Percentiles rank a stretch among this genome's conserved stretches.
Evolutionary conservation across 2,329 filamentous ascomycete genomes (phyloP).

Genomic region (Penicillium sp.): DNA sequence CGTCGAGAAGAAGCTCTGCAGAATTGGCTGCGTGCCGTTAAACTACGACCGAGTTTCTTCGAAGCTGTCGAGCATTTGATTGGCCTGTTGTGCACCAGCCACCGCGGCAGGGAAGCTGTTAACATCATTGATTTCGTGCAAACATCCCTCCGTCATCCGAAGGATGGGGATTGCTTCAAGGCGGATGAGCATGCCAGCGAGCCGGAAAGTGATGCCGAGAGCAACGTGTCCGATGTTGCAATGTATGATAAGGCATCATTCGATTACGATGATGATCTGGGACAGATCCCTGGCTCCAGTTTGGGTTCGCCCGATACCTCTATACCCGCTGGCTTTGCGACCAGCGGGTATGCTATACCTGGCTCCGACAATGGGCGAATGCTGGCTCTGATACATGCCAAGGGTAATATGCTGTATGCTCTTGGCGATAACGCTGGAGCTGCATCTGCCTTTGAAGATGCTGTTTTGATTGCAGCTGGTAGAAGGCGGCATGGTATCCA

Average conservation of each 20-base stretch:
- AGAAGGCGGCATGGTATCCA: conserved; percentile 70
- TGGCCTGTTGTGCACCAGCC: conserved; percentile 78
- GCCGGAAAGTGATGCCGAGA: conserved; percentile 60
- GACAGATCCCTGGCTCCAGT: conserved; percentile 32
- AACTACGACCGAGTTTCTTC: conserved; percentile 81
- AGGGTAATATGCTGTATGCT: conserved; percentile 97
- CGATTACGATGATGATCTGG: conserved; percentile 57
- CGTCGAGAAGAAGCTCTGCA: conserved; percentile 81
- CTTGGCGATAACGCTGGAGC: conserved; percentile 80
- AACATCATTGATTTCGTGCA: conserved; percentile 86
- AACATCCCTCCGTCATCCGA: conserved; percentile 63
- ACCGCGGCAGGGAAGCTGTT: conserved; percentile 82
- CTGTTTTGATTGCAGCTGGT: conserved; percentile 84
- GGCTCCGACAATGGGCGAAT: conserved; percentile 90
- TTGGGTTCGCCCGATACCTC: conserved; percentile 33
- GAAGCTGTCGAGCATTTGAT: conserved; percentile 95
- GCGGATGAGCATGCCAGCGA: conserved; percentile 62
- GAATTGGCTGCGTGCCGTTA: conserved; percentile 84
- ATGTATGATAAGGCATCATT: conserved; percentile 61
- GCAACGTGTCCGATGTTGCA: conserved; percentile 55
- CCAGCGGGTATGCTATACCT: conserved; percentile 82
- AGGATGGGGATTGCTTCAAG: conserved; percentile 53
- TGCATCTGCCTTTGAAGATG: conserved; percentile 90
- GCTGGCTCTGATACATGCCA: conserved; percentile 90
- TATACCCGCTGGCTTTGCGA: conserved; percentile 63